Percentiles rank a stretch among this genome's conserved stretches.
phyloP scores from a whole-genome alignment of 768 basidiomycete genomes.

The Hericium alpestre region DNA sequence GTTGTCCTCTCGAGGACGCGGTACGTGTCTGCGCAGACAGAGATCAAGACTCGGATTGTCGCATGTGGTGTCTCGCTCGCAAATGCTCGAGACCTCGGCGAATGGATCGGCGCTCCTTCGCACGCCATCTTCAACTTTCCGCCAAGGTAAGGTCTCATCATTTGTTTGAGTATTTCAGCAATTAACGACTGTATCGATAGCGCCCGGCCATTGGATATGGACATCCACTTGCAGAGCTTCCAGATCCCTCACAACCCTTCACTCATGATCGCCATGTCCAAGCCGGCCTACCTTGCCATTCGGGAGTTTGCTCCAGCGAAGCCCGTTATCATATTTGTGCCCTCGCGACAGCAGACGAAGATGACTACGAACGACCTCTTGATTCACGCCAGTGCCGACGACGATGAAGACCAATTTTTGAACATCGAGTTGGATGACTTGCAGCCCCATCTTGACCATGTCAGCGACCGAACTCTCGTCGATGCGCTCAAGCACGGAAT shows the following conservation, averaged over 20 bases:
- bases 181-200: constrained; percentile 26
- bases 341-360: constrained; percentile 88
- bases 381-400: constrained; percentile 80
- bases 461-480: constrained; percentile 62
- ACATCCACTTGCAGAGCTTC: constrained; percentile 94
- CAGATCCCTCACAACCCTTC: constrained; percentile 96
- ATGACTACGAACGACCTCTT: constrained; percentile 87
- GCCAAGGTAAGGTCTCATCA: constrained; percentile 46
- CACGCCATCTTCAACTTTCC: constrained; percentile 98
- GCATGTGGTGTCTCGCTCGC: constrained; percentile 92
- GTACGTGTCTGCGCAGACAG: constrained; percentile 90
- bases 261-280: constrained; percentile 98
- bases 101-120: constrained; percentile 93
- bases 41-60: constrained; percentile 86
- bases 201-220: constrained; percentile 94
- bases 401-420: constrained; percentile 76
- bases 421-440: constrained; percentile 79
- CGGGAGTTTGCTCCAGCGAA: constrained; percentile 76
- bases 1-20: constrained; percentile 93
- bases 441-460: constrained; percentile 78
- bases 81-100: constrained; percentile 90
- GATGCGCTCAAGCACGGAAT: constrained; percentile 85
- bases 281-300: constrained; percentile 91
- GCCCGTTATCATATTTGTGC: constrained; percentile 88
- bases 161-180: not conserved